These are phyloP conservation scores for Fusarium sp. DNA, from an alignment of 2,329 filamentous ascomycete genomes.

Conservation along the genomic window DNA sequence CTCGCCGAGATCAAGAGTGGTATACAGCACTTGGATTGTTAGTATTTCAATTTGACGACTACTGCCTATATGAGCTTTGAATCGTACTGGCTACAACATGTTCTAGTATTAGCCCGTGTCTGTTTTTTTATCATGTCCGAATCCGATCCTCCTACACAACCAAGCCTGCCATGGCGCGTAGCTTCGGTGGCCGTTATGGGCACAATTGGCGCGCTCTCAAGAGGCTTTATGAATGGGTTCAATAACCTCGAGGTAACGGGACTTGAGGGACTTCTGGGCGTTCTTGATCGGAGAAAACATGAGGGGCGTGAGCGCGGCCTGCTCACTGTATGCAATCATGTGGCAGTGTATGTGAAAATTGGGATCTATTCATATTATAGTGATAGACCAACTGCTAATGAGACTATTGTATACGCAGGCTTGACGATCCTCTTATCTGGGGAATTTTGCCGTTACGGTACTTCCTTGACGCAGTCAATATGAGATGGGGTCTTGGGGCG, in stretches of 20 bases:
- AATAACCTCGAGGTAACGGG: constrained; percentile 83
- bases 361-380: background rate
- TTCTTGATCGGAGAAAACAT: constrained; percentile 79
- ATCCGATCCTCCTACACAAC: constrained; percentile 56
- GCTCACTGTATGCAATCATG: constrained; percentile 74
- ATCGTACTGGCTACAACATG: background rate
- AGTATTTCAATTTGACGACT: constrained; percentile 2
- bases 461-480: constrained; percentile 77
- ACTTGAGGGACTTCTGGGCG: constrained; percentile 78
- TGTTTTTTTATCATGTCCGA: constrained; percentile 35
- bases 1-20: constrained; percentile 26
- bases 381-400: constrained; percentile 13
- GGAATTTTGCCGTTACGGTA: constrained; percentile 85
- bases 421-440: constrained; percentile 97
- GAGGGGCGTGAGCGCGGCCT: constrained; percentile 79
- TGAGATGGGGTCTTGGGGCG: constrained; percentile 90
- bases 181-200: constrained; percentile 82
- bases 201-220: constrained; percentile 76
- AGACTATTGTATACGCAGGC: constrained; percentile 63
- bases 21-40: constrained; percentile 19
- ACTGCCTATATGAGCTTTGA: background rate
- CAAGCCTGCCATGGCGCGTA: constrained; percentile 77
- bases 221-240: constrained; percentile 80
- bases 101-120: background rate
- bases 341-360: constrained; percentile 55